Percentiles rank a stretch among this genome's conserved stretches.
Conservation (phyloP, 345 rosid genomes). For the Eucalyptus polyanthemos region DNA sequence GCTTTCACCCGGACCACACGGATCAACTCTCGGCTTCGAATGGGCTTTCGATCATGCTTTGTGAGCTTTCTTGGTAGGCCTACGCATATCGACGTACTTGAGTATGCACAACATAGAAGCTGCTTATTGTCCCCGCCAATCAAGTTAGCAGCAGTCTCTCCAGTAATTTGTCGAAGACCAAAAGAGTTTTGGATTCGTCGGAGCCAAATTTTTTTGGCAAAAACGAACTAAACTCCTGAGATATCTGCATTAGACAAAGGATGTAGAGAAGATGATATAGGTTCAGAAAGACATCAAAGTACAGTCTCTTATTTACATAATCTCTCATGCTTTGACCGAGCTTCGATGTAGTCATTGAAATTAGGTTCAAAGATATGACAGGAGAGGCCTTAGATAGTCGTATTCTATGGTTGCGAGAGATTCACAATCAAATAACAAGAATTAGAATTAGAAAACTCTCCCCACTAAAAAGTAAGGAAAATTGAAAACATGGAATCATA, state of each 20-base stretch:
- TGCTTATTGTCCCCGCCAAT: not conserved
- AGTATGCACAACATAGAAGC: conserved; percentile 1
- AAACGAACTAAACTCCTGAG: not conserved
- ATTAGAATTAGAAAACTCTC: not conserved
- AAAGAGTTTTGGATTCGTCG: not conserved
- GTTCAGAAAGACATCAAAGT: not conserved
- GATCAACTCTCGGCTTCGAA: conserved; percentile 16
- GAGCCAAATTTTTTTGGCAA: not conserved
- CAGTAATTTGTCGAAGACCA: not conserved
- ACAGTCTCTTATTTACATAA: not conserved
- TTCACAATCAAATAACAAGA: not conserved
- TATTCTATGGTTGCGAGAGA: not conserved
- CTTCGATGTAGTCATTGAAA: not conserved
- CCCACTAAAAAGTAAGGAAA: not conserved
- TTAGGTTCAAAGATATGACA: not conserved
- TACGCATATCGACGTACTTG: not conserved
- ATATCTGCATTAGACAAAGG: not conserved
- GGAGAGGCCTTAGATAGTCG: not conserved
- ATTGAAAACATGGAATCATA: not conserved
- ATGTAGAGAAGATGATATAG: not conserved
- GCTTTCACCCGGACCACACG: not conserved
- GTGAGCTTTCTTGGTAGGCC: conserved; percentile 21
- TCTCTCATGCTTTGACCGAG: not conserved
- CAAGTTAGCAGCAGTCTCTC: not conserved
- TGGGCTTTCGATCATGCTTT: conserved; percentile 28